Evolutionary conservation across 345 rosid species (phyloP), one percentile per base, ranked within the genome.

Genomic region (Eucalyptus tenuipes): DNA sequence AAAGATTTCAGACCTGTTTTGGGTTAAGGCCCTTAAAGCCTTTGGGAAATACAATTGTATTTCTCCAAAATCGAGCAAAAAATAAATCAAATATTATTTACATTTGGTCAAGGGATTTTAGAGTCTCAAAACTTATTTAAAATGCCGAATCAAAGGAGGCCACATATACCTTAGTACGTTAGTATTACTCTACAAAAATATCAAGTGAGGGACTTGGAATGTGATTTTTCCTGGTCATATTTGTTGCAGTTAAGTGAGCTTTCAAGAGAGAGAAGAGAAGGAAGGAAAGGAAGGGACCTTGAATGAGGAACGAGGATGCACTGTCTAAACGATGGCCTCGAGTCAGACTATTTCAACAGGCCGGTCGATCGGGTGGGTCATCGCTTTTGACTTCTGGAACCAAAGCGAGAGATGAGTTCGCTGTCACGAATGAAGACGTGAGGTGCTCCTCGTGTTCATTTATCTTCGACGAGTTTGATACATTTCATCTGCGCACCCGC

Each of bases 1-100:
- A n/a, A n/a, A n/a, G n/a, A n/a, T 52, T 52, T 22, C 0, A 2
- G 0, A 52, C n/a, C 24, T 7, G 18, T 8, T 52, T 52, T 52
- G 55, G 22, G 9, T 52, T 52, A 7, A 52, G 10, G 10, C 9
- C 2, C 8, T 52, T 52, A 52, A 52, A 52, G 8, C 4, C 22
- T 52, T 18, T 52, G 55, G 2, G 4, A 52, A 52, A 52, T 52
- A 22, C 55, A 52, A 52, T 52, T 52, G 4, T 7, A 52, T 18
- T 52, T 52, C 22, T 4, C 24, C 22, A 52, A 52, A 52, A 52
- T 4, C 55, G 17, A 17, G 4, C 22, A 7, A 52, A 52, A 52
- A 52, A 17, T 17, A 3, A 52, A 17, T 48, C 4, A 50, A 52
- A 50, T 7, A 0, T 0, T 50, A 50, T 50, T 50, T 50, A 2